Conservation (phyloP, 441 rosid genomes). For the Corymbia citriodora region DNA sequence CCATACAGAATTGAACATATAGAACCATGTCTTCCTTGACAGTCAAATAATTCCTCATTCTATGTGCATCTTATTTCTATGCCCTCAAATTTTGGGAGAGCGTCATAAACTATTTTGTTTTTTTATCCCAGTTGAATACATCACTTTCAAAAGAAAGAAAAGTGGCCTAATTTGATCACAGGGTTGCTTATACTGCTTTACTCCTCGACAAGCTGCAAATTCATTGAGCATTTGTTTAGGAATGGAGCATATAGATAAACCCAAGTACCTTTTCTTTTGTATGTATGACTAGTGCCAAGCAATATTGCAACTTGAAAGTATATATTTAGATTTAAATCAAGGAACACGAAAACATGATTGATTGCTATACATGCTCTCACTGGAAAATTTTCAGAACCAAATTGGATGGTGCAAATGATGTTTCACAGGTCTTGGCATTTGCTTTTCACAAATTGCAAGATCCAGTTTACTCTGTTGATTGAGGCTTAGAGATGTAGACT, state of each 20-base stretch:
- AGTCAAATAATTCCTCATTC: not conserved
- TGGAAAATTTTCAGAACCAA: not conserved
- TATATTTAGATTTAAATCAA: not conserved
- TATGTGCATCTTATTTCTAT: not conserved
- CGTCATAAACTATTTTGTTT: not conserved
- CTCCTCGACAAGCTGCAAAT: too few relatives aligned
- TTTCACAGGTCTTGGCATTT: not conserved
- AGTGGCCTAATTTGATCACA: not conserved
- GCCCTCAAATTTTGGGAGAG: not conserved
- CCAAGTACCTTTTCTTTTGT: not conserved
- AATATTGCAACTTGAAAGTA: not conserved
- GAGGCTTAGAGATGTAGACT: not conserved
- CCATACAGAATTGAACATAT: not conserved
- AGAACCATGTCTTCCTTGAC: not conserved
- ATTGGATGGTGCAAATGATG: not conserved
- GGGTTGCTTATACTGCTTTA: too few relatives aligned
- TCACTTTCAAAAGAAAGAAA: not conserved
- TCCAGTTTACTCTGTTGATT: not conserved
- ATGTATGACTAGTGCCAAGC: not conserved
- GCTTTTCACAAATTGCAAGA: not conserved
- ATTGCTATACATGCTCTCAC: not conserved
- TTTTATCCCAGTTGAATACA: not conserved
- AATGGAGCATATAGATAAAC: not conserved
- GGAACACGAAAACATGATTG: not conserved
- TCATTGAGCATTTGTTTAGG: not conserved